Evolutionary conservation across 371 early-diverging fungal genomes (phyloP), one percentile per base, ranked within the genome.

Genomic region (Mucor irregularis): DNA sequence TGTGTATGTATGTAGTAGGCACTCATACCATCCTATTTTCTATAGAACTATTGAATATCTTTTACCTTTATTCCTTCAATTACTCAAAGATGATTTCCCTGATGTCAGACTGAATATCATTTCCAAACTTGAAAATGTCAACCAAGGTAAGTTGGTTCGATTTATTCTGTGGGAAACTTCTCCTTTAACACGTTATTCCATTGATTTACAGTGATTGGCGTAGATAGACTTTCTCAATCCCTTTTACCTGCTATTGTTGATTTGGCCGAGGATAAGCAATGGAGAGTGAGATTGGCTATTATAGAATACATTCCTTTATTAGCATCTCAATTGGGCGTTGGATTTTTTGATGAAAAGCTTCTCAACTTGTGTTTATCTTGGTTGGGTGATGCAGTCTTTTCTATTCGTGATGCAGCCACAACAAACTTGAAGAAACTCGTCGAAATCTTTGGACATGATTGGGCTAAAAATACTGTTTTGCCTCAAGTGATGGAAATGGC

Each of bases 51-150:
- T 95, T 45, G 95, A 97, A 73, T 91, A 94, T 56, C 84, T 99
- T 46, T 76, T 97, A 48, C 97, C 97, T 9, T 69, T 97, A 61
- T 96, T 99, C 75, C 80, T 99, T 64, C 93, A 91, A 49, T 83
- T 96, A 39, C 82, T 99, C 49, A 99, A 97, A 79, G 99, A 99
- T 67, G 95, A 96, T 64, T 92, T 91, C 64, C 89, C 96, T 6
- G 98, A 97, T 42, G 99, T 99, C 48, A 85, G 99, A 53, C 86
- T 99, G 30, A 97, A 97, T 79, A 92, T 99, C 57, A 99, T 99
- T 60, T 95, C 96, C 4, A 94, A 95, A 74, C 81, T 99, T 53
- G 97, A 96, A 67, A 82, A 85, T 29, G 95, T 97, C 24, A 97
- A 95, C 67, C 81, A 89, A 76, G 87, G 88, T 86, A 73, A 50